phyloP scores from a whole-genome alignment of 1,284 basidiomycete species.

The Ceratobasidium sp. region DNA sequence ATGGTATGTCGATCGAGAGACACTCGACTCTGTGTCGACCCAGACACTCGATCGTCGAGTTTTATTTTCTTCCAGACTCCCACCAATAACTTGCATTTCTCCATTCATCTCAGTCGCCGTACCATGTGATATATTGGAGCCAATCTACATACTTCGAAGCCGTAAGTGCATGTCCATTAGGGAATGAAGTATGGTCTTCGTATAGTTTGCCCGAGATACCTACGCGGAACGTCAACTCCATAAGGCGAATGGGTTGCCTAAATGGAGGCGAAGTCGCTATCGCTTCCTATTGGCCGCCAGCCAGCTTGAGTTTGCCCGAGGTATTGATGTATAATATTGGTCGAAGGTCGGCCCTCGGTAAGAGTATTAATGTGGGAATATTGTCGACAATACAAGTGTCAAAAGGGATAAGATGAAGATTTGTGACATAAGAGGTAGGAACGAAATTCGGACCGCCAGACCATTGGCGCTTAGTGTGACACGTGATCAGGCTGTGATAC shows the following conservation, averaged over 20 bases:
- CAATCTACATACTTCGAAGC: neutral
- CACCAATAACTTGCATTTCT: slow-evolving; percentile 1
- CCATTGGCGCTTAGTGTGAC: slow-evolving; percentile 23
- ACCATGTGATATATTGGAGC: neutral
- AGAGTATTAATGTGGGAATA: neutral
- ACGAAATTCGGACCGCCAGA: no score
- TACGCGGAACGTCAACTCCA: neutral
- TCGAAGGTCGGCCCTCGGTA: neutral
- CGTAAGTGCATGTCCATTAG: slow-evolving; percentile 16
- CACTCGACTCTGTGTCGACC: neutral
- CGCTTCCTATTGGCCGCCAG: slow-evolving; percentile 21
- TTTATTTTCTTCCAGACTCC: slow-evolving; percentile 8
- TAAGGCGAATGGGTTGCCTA: neutral
- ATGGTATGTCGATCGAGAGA: slow-evolving; percentile 9
- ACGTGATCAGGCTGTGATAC: slow-evolving; percentile 3
- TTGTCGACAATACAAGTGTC: neutral
- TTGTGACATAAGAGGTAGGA: neutral
- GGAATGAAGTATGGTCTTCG: slow-evolving; percentile 19
- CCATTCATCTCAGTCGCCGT: slow-evolving; percentile 11
- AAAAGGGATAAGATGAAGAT: neutral
- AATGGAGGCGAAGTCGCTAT: neutral
- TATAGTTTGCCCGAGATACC: slow-evolving; percentile 20
- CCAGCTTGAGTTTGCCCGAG: neutral
- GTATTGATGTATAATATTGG: neutral
- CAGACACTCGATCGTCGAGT: neutral